phyloP scores from a whole-genome alignment of 768 basidiomycete genomes.

The Pisolithus microcarpus region DNA sequence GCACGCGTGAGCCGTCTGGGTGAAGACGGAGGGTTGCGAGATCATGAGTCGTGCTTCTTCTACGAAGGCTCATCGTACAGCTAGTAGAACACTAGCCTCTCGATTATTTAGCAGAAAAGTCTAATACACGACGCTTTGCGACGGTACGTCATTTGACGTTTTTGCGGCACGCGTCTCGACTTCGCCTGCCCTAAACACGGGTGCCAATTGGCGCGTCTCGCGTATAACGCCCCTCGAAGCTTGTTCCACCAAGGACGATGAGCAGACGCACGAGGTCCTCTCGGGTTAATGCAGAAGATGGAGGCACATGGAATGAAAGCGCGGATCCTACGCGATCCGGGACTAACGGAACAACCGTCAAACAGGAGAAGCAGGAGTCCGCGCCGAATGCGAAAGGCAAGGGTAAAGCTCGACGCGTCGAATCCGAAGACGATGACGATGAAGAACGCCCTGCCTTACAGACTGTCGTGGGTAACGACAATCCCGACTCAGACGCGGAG shows the following conservation, averaged over 20 bases:
- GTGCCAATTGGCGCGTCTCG: slow-evolving; percentile 12
- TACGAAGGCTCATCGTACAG: slow-evolving; percentile 24
- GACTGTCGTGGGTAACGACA: slow-evolving; percentile 18
- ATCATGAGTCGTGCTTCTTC: slow-evolving; percentile 55
- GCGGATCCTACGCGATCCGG: neutral
- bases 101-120: neutral
- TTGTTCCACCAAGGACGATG: slow-evolving; percentile 17
- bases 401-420: slow-evolving; percentile 20
- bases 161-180: slow-evolving; percentile 7
- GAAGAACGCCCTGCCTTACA: neutral
- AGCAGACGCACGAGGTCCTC: slow-evolving; percentile 22
- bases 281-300: slow-evolving; percentile 4
- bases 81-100: neutral
- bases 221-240: neutral
- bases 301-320: slow-evolving; percentile 29
- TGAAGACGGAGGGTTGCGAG: slow-evolving; percentile 58
- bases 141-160: neutral
- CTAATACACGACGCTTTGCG: neutral
- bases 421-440: slow-evolving; percentile 4
- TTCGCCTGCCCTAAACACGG: slow-evolving; percentile 17
- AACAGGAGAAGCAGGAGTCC: slow-evolving; percentile 28
- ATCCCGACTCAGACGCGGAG: slow-evolving; percentile 22
- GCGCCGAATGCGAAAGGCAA: slow-evolving; percentile 26
- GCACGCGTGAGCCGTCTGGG: slow-evolving; percentile 56
- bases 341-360: slow-evolving; percentile 16